These are phyloP conservation scores for Seiridium unicorne DNA, from an alignment of 2,329 filamentous ascomycete species.

Conservation along the genomic window DNA sequence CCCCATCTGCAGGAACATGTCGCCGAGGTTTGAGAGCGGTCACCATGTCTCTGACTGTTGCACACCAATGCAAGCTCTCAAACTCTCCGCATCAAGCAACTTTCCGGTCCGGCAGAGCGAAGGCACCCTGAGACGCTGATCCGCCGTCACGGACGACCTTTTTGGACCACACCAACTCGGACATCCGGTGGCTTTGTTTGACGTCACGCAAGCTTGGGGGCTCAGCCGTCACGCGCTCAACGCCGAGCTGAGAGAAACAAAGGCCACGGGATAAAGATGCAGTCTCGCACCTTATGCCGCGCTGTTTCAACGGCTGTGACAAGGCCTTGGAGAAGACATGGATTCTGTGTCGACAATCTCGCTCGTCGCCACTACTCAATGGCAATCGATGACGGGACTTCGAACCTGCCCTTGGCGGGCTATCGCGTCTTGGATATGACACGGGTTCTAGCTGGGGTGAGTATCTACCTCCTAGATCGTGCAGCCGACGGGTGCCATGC, in stretches of 20 bases:
- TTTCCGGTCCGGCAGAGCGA: too few species aligned
- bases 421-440: slow-evolving; percentile 95
- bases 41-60: background rate
- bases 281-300: background rate
- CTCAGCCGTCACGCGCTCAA: background rate
- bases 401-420: slow-evolving; percentile 69
- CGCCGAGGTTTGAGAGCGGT: background rate
- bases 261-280: background rate
- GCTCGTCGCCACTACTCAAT: slow-evolving; percentile 19
- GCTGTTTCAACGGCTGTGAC: background rate
- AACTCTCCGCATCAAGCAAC: background rate
- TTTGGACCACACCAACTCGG: background rate
- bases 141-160: too few species aligned
- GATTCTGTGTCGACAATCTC: background rate
- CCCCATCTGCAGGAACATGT: background rate
- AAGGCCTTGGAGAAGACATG: background rate
- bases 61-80: background rate
- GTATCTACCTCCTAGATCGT: slow-evolving; percentile 30
- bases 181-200: slow-evolving; percentile 1
- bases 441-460: slow-evolving; percentile 86
- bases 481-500: background rate
- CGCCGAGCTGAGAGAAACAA: background rate
- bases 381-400: slow-evolving; percentile 21
- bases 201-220: background rate
- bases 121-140: too few species aligned